Percentiles rank a stretch among this genome's conserved stretches.
Evolutionary conservation across 495 filamentous ascomycete genomes (phyloP).

Genomic region (Penicillium simplicissimum): DNA sequence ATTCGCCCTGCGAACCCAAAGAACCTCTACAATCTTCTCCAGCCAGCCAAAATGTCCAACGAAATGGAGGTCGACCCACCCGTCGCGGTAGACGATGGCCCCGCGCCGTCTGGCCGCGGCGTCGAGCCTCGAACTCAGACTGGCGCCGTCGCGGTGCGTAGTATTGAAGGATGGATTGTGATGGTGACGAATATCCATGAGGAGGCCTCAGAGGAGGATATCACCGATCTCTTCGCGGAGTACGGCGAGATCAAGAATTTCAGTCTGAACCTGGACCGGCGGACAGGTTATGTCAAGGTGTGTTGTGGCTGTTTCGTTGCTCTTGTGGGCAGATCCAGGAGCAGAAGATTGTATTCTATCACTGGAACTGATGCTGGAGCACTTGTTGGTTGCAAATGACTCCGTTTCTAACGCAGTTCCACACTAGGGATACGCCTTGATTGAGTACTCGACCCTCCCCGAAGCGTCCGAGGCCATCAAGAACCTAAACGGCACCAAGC

Average conservation of each 20-base stretch:
- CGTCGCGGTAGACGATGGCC: constrained; percentile 45
- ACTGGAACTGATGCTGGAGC: background rate
- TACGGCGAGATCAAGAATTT: constrained; percentile 98
- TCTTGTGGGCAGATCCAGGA: background rate
- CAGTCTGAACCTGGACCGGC: constrained; percentile 89
- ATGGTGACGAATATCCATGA: constrained; percentile 97
- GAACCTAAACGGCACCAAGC: constrained; percentile 74
- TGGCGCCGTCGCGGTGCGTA: constrained; percentile 89
- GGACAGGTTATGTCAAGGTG: constrained; percentile 98
- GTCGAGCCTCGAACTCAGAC: constrained; percentile 70
- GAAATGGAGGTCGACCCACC: constrained; percentile 82
- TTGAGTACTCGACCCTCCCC: constrained; percentile 86
- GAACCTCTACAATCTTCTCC: background rate
- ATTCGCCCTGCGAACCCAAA: background rate
- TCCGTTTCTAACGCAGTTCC: constrained; percentile 9
- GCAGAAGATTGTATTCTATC: background rate
- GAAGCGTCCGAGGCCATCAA: constrained; percentile 87
- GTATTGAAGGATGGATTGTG: constrained; percentile 99
- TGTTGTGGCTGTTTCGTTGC: constrained; percentile 13
- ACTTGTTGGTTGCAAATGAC: background rate
- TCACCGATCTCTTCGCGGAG: constrained; percentile 93
- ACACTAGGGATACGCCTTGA: constrained; percentile 82
- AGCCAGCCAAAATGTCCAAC: constrained; percentile 54
- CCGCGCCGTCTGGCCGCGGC: constrained; percentile 52
- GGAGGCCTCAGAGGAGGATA: constrained; percentile 93